These are phyloP conservation scores for Hygrophila difformis DNA, from an alignment of 257 asterid genomes.

Conservation along the genomic window DNA sequence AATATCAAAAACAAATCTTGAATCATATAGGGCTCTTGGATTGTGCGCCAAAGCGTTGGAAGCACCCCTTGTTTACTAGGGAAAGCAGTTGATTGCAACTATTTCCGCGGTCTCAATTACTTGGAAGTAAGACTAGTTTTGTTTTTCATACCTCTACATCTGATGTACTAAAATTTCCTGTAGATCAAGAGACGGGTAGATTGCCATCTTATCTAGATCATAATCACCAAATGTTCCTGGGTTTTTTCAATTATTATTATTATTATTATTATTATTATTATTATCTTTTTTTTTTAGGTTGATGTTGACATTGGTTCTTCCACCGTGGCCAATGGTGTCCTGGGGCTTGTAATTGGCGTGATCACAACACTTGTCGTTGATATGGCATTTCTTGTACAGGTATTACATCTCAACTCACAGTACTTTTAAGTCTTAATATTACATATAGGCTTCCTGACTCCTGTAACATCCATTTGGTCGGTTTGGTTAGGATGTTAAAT, in stretches of 20 bases:
- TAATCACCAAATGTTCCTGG: background rate
- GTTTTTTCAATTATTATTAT: too few species aligned
- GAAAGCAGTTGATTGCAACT: slow-evolving; percentile 95
- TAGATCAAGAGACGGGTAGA: background rate
- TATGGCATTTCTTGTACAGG: slow-evolving; percentile 99
- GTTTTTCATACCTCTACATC: background rate
- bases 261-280: too few species aligned
- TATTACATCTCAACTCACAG: slow-evolving; percentile 19
- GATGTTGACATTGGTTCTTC: slow-evolving; percentile 97
- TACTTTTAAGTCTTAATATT: background rate
- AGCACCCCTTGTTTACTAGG: slow-evolving; percentile 97
- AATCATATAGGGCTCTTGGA: slow-evolving; percentile 88
- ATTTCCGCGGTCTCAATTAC: slow-evolving; percentile 73
- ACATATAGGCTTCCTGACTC: background rate
- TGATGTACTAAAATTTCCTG: background rate
- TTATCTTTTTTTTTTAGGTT: slow-evolving; percentile 37
- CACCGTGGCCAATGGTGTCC: slow-evolving; percentile 94
- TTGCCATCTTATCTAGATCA: background rate
- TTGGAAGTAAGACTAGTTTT: slow-evolving; percentile 49
- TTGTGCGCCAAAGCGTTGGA: slow-evolving; percentile 99
- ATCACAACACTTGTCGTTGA: slow-evolving; percentile 88
- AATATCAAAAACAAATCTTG: background rate
- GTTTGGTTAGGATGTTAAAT: slow-evolving; percentile 17
- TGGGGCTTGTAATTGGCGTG: slow-evolving; percentile 94
- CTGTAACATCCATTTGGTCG: background rate